These are phyloP conservation scores for Sporodiniella umbellata DNA, from an alignment of 371 early-diverging fungal genomes.

Conservation along the genomic window DNA sequence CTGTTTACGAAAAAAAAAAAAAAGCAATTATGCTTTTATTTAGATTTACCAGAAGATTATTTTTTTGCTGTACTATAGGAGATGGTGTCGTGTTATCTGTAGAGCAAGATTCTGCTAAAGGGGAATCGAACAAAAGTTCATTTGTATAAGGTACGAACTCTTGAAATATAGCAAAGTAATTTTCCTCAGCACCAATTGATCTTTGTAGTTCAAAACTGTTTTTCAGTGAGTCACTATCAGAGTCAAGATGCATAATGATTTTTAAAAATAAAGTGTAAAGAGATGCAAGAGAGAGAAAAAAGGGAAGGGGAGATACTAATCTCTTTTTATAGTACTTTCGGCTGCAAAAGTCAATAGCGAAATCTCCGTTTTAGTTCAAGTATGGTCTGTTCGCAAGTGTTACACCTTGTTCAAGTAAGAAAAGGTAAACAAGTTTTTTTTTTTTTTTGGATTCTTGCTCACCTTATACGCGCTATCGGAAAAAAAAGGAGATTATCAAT, in stretches of 20 bases:
- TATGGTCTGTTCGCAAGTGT: slow-evolving; percentile 1
- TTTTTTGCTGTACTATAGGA: not conserved
- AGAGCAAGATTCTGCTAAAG: not conserved
- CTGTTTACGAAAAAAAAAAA: too few species aligned
- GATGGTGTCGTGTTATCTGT: not conserved
- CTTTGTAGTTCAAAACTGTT: not conserved
- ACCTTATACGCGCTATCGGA: too few species aligned
- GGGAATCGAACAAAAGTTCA: not conserved
- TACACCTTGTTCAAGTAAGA: not conserved
- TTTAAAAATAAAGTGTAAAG: too few species aligned
- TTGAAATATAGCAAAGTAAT: not conserved
- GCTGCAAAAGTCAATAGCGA: too few species aligned
- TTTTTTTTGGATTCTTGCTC: too few species aligned
- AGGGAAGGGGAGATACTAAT: not conserved
- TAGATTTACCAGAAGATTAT: not conserved
- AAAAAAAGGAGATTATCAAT: too few species aligned
- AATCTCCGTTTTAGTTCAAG: not conserved
- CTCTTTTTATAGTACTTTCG: not conserved
- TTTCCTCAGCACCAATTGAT: not conserved
- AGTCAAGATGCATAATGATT: too few species aligned
- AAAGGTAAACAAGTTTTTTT: not conserved
- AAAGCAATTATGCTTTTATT: too few species aligned
- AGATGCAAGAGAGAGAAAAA: not conserved
- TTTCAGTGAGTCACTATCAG: not conserved
- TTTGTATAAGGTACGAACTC: not conserved